Evolutionary conservation across 2,329 filamentous ascomycete genomes (phyloP).

Genomic region (Hypomyces perniciosus): DNA sequence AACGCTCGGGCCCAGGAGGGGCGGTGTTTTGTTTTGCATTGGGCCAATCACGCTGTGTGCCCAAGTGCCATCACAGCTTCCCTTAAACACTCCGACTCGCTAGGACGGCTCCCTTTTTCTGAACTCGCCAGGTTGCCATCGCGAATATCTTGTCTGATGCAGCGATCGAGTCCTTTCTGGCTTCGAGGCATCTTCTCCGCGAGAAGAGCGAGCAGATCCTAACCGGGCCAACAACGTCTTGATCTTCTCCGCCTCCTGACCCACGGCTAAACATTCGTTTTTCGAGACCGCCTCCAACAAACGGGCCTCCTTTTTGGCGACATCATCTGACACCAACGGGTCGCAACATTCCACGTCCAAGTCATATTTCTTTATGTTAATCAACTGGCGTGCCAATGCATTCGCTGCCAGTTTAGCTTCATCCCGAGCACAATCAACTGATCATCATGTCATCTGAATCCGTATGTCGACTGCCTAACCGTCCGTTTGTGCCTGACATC

Average conservation of each 20-base stretch:
- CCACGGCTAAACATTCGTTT: conserved; percentile 8
- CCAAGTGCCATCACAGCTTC: conserved; percentile 18
- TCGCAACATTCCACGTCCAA: conserved; percentile 26
- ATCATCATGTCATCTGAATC: conserved; percentile 33
- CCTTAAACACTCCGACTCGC: conserved; percentile 29
- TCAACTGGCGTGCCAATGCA: conserved; percentile 28
- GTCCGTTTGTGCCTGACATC: conserved; percentile 3
- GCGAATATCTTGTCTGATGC: conserved; percentile 7
- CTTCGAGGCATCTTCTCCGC: conserved; percentile 5
- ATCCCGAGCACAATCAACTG: conserved; percentile 17
- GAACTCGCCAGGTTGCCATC: conserved; percentile 21
- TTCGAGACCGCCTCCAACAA: conserved; percentile 1
- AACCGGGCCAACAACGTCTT: conserved; percentile 11
- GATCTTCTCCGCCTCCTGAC: conserved; percentile 7
- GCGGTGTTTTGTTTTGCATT: conserved; percentile 27
- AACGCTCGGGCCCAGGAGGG: conserved; percentile 18
- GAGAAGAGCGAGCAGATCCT: conserved; percentile 3
- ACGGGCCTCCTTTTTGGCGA: not conserved
- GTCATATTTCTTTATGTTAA: conserved; percentile 16
- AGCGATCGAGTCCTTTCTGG: conserved; percentile 12
- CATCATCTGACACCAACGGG: conserved; percentile 11
- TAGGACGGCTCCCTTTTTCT: conserved; percentile 18
- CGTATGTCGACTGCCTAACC: conserved; percentile 26
- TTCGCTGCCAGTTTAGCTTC: conserved; percentile 20
- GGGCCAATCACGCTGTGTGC: conserved; percentile 23